A percentile compares a stretch with the other conserved stretches of the same genome.
Evolutionary conservation across 768 basidiomycete genomes (phyloP).

Genomic region (Xanthoconium stramineum): DNA sequence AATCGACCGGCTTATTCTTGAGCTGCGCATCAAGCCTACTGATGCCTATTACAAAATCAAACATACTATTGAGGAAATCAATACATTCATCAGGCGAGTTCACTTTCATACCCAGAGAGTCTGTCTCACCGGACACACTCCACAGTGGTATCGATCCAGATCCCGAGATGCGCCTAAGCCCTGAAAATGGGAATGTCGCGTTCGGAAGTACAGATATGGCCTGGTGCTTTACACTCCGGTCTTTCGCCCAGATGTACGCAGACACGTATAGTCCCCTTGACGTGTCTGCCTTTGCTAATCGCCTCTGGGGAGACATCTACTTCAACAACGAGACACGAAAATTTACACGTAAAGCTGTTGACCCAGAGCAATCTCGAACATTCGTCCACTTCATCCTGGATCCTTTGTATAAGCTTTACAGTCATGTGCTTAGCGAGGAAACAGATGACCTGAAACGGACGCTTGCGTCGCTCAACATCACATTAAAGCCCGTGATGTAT

Average conservation of each 20-base stretch:
- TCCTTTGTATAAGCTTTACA: slow-evolving; percentile 96
- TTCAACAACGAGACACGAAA: slow-evolving; percentile 82
- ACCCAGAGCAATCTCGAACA: slow-evolving; percentile 69
- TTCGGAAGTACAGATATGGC: slow-evolving; percentile 97
- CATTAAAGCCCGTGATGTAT: slow-evolving; percentile 89
- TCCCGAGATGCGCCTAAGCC: slow-evolving; percentile 83
- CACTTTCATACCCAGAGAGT: neutral
- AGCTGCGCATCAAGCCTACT: slow-evolving; percentile 89
- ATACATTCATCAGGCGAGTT: slow-evolving; percentile 86
- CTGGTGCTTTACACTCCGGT: slow-evolving; percentile 94
- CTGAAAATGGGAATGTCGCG: slow-evolving; percentile 94
- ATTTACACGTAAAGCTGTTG: slow-evolving; percentile 82
- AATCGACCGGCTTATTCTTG: slow-evolving; percentile 94
- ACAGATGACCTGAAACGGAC: slow-evolving; percentile 84
- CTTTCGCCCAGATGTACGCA: slow-evolving; percentile 96
- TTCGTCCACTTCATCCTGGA: slow-evolving; percentile 97
- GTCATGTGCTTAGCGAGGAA: slow-evolving; percentile 91
- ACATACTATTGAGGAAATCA: slow-evolving; percentile 98
- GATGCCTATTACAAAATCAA: slow-evolving; percentile 99
- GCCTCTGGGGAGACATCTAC: slow-evolving; percentile 98
- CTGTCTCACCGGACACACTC: neutral
- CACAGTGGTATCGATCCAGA: slow-evolving; percentile 79
- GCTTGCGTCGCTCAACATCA: slow-evolving; percentile 71
- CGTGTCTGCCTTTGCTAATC: slow-evolving; percentile 78
- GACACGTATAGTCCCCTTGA: slow-evolving; percentile 87